Base-by-base conservation (phyloP, 2,329 filamentous ascomycete species). In the Cladosporium austrohemisphaericum region DNA sequence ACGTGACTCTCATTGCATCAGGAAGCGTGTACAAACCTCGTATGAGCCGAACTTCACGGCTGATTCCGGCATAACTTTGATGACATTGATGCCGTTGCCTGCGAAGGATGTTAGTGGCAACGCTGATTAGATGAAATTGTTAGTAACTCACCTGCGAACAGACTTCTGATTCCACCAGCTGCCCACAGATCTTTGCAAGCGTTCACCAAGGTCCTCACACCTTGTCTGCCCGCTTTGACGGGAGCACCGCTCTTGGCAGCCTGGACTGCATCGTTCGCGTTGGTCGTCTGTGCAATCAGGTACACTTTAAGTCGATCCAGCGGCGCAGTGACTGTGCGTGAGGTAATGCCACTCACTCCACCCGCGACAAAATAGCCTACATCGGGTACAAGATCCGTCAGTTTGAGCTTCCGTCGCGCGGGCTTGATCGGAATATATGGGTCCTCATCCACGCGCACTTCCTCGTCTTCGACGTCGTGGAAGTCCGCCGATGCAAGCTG, bases 31-130 rank as follows among this genome's bases (percentile, higher is more conserved):
- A 28, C 43, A 5, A 66, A 80, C 80, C 73, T 98, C 93, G 65
- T 96, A 98, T 16, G 91, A 92, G 52, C 93, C 93, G 67, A 98
- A 98, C 70, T 96, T 95, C 65, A 98, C 95, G 20, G 93, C 92
- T 22, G 92, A 96, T 72, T 98, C 93, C 0, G 93, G 93, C 89
- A 97, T 95, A 53, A 98, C 93, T 69, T 98, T 98, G 63, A 96
- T 70, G 2, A 98, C 90, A 60, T 98, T 98, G 59, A 98, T 75
- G 3, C 93, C 93, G 63, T 98, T 98, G 29, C 93, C 91, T 95
- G 59, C 6, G 18, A 40, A 26, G 22, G 7, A 3, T 47, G 18
- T 41, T 29, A 41, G 16, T 25, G 33, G 16, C 8, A n/a, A n/a
- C n/a, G n/a, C n/a, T n/a, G n/a, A n/a, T n/a, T n/a, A n/a, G n/a